A percentile compares a stretch with the other conserved stretches of the same genome.
phyloP scores from a whole-genome alignment of 2,329 filamentous ascomycete genomes.

The Talaromyces sp. region DNA sequence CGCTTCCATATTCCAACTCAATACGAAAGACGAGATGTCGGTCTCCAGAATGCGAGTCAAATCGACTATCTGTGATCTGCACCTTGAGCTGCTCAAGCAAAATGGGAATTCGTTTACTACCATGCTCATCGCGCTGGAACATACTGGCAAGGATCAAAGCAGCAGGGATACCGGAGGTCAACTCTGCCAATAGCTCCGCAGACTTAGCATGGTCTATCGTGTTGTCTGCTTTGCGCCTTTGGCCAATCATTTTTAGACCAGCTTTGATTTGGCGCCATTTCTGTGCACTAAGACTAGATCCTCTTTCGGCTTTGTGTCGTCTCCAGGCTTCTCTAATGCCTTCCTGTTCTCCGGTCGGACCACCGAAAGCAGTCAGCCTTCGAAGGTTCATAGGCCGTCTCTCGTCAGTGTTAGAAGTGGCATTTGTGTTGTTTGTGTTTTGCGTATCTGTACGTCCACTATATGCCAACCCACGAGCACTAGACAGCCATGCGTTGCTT shows the following conservation, averaged over 20 bases:
- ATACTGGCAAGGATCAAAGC: constrained; percentile 94
- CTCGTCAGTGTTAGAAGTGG: constrained; percentile 40
- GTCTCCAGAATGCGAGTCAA: constrained; percentile 55
- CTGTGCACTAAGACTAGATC: constrained; percentile 68
- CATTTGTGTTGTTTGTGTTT: constrained; percentile 20
- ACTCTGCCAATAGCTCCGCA: constrained; percentile 90
- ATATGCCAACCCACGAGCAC: constrained; percentile 45
- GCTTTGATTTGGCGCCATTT: constrained; percentile 94
- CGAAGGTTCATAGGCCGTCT: constrained; percentile 62
- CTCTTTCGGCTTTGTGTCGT: constrained; percentile 56
- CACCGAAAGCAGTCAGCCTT: constrained; percentile 61
- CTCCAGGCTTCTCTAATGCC: constrained; percentile 57
- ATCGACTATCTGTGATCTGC: constrained; percentile 74
- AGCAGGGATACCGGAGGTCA: constrained; percentile 86
- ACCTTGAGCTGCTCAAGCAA: constrained; percentile 92
- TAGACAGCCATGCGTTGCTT: constrained; percentile 53
- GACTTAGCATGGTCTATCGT: constrained; percentile 92
- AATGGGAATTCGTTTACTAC: constrained; percentile 90
- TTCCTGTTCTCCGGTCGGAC: constrained; percentile 60
- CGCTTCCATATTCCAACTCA: constrained; percentile 92
- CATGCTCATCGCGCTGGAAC: constrained; percentile 95
- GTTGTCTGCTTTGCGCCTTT: constrained; percentile 75
- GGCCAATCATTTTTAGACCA: constrained; percentile 71
- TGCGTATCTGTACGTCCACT: constrained; percentile 53
- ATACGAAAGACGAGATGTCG: constrained; percentile 85